Base-by-base conservation (phyloP, 2,329 filamentous ascomycete genomes). In the Rutstroemia sydowiana region DNA sequence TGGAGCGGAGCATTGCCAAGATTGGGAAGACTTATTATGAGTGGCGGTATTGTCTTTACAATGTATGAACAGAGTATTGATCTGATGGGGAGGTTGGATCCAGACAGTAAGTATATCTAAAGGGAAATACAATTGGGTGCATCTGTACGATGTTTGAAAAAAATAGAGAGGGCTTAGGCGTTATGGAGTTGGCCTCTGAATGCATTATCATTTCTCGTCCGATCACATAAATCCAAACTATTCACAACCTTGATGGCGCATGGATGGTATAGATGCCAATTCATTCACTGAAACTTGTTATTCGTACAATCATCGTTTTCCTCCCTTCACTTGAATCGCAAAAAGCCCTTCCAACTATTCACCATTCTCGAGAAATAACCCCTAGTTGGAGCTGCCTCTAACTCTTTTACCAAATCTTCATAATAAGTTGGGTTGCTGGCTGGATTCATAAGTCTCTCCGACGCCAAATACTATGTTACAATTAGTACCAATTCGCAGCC, bases 21-120 rank as follows among this genome's bases (percentile, higher is more conserved):
- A 49, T 70, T 98, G 63, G 92, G 83, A 21, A 77, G 93, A 52
- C 69, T 98, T 61, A 87, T 96, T 39, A 70, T 97, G 69, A 96
- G 90, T 65, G 93, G 93, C 51, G 93, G 93, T 16, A 95, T 98
- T 65, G 93, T 98, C 37, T 98, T 98, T 66, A 95, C 93, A 20
- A 95, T 97, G 84, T 93, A 96, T 68, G 92, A 97, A 74, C 96
- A 96, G 78, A 87, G 85, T 54, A 97, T 97, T 75, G 92, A 96
- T 48, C 63, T 90, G 53, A 82, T 98, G 74, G 81, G 88, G 63
- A 75, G 68, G 64, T 54, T 91, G 48, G 93, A 98, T 67, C 93
- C 93, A 0, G 79, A 95, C 63, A 82, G 83, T 65, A 85, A 78
- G 67, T 96, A 95, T 66, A 80, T 97, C 21, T 30, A 23, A 41